Conservation (phyloP, 257 asterid genomes). For the Catharanthus roseus region DNA sequence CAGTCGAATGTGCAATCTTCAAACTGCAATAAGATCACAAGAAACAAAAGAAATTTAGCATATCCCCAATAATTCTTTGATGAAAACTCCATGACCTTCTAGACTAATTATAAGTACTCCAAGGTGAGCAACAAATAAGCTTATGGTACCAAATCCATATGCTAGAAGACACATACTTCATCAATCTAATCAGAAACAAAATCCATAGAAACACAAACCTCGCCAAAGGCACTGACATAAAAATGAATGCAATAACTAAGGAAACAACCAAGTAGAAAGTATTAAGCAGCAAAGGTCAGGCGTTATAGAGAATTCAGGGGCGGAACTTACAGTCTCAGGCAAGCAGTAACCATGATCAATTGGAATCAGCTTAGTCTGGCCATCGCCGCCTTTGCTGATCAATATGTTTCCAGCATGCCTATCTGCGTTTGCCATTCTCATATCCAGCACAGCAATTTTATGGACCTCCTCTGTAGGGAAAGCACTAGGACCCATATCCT, state of each 20-base stretch:
- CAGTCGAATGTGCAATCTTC: slow-evolving; percentile 76
- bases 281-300: background rate
- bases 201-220: background rate
- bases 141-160: background rate
- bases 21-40: slow-evolving; percentile 13
- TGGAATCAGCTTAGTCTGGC: slow-evolving; percentile 61
- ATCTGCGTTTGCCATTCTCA: slow-evolving; percentile 88
- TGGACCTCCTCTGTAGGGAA: slow-evolving; percentile 85
- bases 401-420: slow-evolving; percentile 90
- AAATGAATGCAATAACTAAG: background rate
- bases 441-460: slow-evolving; percentile 78
- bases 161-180: background rate
- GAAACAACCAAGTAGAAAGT: background rate
- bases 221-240: background rate
- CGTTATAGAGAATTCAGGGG: slow-evolving; percentile 4
- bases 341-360: slow-evolving; percentile 97
- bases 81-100: too few relatives aligned
- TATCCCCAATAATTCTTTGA: background rate
- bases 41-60: background rate
- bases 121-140: background rate
- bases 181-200: background rate
- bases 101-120: too few relatives aligned
- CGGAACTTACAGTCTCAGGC: slow-evolving; percentile 74
- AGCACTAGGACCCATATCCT: slow-evolving; percentile 78
- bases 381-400: slow-evolving; percentile 61